phyloP scores from a whole-genome alignment of 2,329 filamentous ascomycete species.

The Pseudopithomyces chartarum region DNA sequence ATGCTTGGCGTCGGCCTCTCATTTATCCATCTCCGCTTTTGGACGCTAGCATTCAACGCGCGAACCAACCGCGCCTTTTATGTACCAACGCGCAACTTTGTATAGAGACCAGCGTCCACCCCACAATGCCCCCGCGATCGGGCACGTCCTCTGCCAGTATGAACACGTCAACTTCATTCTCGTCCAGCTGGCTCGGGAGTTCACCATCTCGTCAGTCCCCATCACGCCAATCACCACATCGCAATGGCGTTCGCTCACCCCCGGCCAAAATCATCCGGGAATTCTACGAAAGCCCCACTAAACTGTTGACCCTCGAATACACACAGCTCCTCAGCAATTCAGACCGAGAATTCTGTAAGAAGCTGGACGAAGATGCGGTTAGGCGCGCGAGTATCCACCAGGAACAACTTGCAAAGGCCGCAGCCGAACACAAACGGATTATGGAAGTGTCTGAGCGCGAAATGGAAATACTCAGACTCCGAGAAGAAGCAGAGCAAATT shows the following conservation, averaged over 20 bases:
- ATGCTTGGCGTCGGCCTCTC: constrained; percentile 11
- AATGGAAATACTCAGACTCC: constrained; percentile 54
- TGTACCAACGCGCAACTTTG: constrained; percentile 11
- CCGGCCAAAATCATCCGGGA: constrained; percentile 28
- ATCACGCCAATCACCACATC: constrained; percentile 37
- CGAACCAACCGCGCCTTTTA: constrained; percentile 24
- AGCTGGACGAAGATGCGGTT: constrained; percentile 65
- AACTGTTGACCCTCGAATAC: constrained; percentile 48
- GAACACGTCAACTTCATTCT: constrained; percentile 38
- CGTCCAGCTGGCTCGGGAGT: constrained; percentile 36
- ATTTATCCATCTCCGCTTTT: constrained; percentile 9
- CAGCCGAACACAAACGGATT: constrained; percentile 69
- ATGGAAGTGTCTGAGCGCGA: constrained; percentile 60
- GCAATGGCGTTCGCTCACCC: constrained; percentile 29
- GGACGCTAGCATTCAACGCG: not conserved
- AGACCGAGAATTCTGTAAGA: constrained; percentile 57
- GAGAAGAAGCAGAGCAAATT: constrained; percentile 44
- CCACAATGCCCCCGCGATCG: constrained; percentile 37
- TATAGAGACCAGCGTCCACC: constrained; percentile 6
- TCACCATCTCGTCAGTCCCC: constrained; percentile 41
- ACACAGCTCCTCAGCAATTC: constrained; percentile 48
- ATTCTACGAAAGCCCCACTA: constrained; percentile 39
- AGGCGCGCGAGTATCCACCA: constrained; percentile 68
- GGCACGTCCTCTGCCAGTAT: constrained; percentile 41
- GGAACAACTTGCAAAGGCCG: constrained; percentile 69